Base-by-base conservation (phyloP, 2,329 filamentous ascomycete species). In the Epicoccum sorghinum region DNA sequence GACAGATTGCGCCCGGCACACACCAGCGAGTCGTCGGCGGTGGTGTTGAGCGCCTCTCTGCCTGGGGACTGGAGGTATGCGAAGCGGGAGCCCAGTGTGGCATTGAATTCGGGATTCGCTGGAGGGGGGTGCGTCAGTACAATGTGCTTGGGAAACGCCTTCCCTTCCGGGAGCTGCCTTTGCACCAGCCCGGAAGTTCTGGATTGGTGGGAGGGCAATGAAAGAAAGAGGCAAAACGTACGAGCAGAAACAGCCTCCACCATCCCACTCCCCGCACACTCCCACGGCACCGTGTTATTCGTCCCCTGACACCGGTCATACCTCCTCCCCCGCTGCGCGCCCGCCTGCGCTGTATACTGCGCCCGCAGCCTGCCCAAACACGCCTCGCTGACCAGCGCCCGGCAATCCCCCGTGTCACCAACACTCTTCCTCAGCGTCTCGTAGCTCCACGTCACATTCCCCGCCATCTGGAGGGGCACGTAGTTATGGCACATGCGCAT, bases 231-330 rank as follows among this genome's bases (percentile, higher is more conserved):
- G 27, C 6, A 9, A 6, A 7, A 9, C 27, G 6, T 29, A 29
- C 27, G 27, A 29, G 9, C 9, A 29, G 27, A 7, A 9, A 29
- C 27, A 5, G 36, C 5, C 23, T 9, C 4, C 41, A 46, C 29
- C 48, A 52, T 52, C 6, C 48, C 48, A n/a, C 48, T 52, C n/a
- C 25, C 36, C 13, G n/a, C 40, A 30, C 48, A 52, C 48, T 52
- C 48, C 35, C 36, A 46, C n/a, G 48, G 48, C 14, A 52, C 48
- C 7, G 48, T 46, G 3, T 6, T 27, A 18, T 52, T 52, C 29
- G 14, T 13, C 14, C 27, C 10, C n/a, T 2, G 14, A 36, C 41
- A 52, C n/a, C 14, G n/a, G 4, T 12, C 40, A 7, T 29, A 44
- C 40, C 33, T 8, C 1, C 4, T 22, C 23, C 35, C 7, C 36